These are phyloP conservation scores for Carpinus viminea DNA, from an alignment of 306 rosid species.

Conservation along the genomic window DNA sequence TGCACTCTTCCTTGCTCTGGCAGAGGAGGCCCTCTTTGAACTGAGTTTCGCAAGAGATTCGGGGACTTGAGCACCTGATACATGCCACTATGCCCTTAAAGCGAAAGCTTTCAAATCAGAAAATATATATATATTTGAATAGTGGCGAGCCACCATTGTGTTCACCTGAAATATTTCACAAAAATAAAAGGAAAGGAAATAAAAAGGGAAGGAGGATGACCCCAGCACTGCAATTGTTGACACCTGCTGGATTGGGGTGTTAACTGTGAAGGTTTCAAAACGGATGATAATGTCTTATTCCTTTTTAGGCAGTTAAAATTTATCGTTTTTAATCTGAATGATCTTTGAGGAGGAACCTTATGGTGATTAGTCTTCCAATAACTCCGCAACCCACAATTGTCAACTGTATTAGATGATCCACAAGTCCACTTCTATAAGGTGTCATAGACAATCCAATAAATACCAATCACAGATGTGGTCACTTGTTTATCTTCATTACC, in stretches of 20 bases:
- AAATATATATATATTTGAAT: not conserved
- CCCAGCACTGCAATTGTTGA: not conserved
- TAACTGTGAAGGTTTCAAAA: not conserved
- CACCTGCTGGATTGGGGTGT: not conserved
- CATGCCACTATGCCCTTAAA: constrained; percentile 16
- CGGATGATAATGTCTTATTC: not conserved
- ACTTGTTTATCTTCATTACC: not conserved
- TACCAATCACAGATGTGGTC: not conserved
- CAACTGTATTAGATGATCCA: not conserved
- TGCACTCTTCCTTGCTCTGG: constrained; percentile 42
- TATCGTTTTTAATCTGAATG: not conserved
- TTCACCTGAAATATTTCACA: not conserved
- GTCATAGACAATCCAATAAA: not conserved
- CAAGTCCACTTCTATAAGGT: not conserved
- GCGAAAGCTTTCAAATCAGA: not conserved
- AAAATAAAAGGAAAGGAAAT: not conserved
- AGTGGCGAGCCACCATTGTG: not conserved
- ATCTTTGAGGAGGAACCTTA: not conserved
- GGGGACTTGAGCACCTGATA: constrained; percentile 72
- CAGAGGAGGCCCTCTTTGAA: constrained; percentile 44
- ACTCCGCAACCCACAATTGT: not conserved
- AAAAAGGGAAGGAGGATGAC: too few species aligned
- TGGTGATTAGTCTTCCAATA: not conserved
- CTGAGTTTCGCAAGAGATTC: constrained; percentile 54
- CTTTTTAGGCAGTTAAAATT: not conserved